Evolutionary conservation across 139 green algal genomes (phyloP), one percentile per base, ranked within the genome.

Genomic region (Desmodesmus armatus): DNA sequence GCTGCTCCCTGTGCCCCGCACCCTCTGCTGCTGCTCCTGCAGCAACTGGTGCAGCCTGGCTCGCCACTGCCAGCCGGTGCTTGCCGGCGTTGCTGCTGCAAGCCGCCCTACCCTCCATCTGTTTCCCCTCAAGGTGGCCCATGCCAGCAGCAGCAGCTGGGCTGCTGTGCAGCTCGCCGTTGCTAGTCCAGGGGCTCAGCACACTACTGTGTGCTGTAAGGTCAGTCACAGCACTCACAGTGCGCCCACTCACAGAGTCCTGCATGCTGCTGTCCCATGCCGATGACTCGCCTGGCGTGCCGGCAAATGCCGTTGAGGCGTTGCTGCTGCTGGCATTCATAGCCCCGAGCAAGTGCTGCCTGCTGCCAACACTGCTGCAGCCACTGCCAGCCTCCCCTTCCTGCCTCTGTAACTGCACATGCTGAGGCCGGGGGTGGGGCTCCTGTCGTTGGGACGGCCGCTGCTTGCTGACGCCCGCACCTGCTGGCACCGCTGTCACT

Each of bases 391-490:
- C n/a, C n/a, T n/a, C n/a, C n/a, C n/a, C n/a, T n/a, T n/a, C n/a
- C n/a, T n/a, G n/a, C n/a, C n/a, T 19, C 51, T 62, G 60, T 69
- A 25, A 69, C 33, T n/a, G n/a, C n/a, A n/a, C n/a, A n/a, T n/a
- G n/a, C n/a, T n/a, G n/a, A n/a, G n/a, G n/a, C n/a, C n/a, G n/a
- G n/a, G n/a, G n/a, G n/a, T n/a, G n/a, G n/a, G n/a, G n/a, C n/a
- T n/a, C n/a, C n/a, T n/a, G n/a, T n/a, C n/a, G n/a, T n/a, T n/a
- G n/a, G n/a, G n/a, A n/a, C n/a, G n/a, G 23, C 37, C 23, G 35
- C 25, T 67, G 73, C 31, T 23, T 72, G 73, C 73, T 69, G 60
- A 40, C 47, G 47, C 37, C 49, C 35, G 49, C 73, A 37, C 41
- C 73, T 31, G 47, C 73, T 66, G 29, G 31, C 49, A 17, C 29